Evolutionary conservation across 108 stramenopile species (phyloP), one percentile per base, ranked within the genome.

Genomic region (Fragilaria crotonensis): DNA sequence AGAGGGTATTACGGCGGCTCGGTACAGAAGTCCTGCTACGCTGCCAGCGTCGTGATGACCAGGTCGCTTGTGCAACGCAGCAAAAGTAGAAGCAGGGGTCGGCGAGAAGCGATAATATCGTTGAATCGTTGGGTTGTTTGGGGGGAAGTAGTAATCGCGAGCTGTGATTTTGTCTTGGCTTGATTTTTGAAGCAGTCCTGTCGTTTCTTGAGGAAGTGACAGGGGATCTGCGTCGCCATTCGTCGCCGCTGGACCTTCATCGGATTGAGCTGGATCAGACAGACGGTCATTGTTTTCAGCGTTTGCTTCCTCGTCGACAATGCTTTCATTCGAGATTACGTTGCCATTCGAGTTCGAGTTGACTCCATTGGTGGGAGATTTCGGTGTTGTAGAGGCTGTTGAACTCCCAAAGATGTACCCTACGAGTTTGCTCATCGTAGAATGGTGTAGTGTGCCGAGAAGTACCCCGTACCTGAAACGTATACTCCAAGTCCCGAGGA

Each of bases 71-170:
- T 93, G 84, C 25, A 93, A 45, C 7, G 91, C 91, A 20, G 76
- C 83, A 72, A 93, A 85, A 17, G 91, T 87, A 19, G 85, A 76
- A 47, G 71, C 45, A 29, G 85, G 72, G 19, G 73, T 83, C 3
- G 83, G 67, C n/a, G 79, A 77, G 72, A 93, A 93, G 30, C 85
- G 78, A 68, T 93, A 93, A 54, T 93, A 93, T 30, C 84, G 72
- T 66, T 92, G 90, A 49, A 91, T 71, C 22, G 82, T 75, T 26
- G 80, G 80, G 65, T 90, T 90, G 62, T 59, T 52, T 3, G 36
- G 44, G 23, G 68, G 64, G 33, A 76, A 76, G 50, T 68, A 78
- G 31, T 72, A 72, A 18, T 78, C 66, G 14, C 70, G 29, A n/a
- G 52, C 70, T 5, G 76, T 56, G 4, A 41, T 41, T 41, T 41